Evolutionary conservation across 495 filamentous ascomycete genomes (phyloP), one percentile per base, ranked within the genome.

Genomic region (Bacidia gigantensis): DNA sequence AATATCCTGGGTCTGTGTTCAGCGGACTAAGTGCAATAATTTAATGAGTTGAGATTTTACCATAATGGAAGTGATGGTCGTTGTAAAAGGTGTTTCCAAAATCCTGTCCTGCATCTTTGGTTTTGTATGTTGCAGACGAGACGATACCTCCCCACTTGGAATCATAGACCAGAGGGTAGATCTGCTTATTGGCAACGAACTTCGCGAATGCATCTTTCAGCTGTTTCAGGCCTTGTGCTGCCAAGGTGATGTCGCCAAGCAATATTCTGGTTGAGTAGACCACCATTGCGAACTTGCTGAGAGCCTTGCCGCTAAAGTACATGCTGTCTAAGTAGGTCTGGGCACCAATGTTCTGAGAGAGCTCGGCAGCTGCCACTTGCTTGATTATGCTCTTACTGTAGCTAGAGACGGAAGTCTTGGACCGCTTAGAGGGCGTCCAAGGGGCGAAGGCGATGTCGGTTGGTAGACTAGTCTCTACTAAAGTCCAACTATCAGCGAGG

Each of bases 31-130:
- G 56, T 23, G 14, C 11, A n/a, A 23, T 11, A n/a, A 3, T 41
- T 9, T 7, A 46, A 5, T 11, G 2, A 25, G 12, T 12, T 35
- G 0, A 5, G 22, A 24, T 35, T 47, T 14, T 47, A 52, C 70
- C 73, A 56, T 78, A 84, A 61, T 95, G 93, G 69, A 98, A 98
- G 65, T 98, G 93, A 60, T 97, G 93, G 61, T 98, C 92, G 61
- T 95, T 95, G 72, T 95, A 95, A 55, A 79, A 79, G 1, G 81
- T 80, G 60, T 89, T 89, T 48, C 87, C 87, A 62, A 89, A 92
- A 60, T 93, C 87, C 39, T 66, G 74, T 39, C 82, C 80, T 3
- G 73, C 57, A 58, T 95, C 79, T 10, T 83, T 78, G 11, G 75
- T 87, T n/a, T 65, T 62, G 63, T 94, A 98, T 7, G 80, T 79